Percentiles rank a stretch among this genome's conserved stretches.
Conservation (phyloP, 1,139 yeast species). For the Geotrichum siamense region DNA sequence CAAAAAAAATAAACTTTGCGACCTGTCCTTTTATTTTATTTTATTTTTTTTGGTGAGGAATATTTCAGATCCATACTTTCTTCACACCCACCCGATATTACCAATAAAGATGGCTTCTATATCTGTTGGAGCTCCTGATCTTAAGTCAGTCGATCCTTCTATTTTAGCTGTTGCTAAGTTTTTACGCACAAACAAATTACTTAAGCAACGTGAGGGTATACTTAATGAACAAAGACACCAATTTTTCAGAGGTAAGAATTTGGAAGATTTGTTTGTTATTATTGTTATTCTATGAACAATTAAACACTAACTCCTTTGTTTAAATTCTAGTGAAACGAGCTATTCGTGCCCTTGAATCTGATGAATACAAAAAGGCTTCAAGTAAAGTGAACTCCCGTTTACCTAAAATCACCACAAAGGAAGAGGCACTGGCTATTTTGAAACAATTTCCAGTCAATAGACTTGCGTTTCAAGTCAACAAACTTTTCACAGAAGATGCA, state of each 20-base stretch:
- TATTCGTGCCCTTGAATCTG: conserved; percentile 65
- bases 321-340: conserved; percentile 51
- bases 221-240: conserved; percentile 63
- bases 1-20: too few relatives aligned
- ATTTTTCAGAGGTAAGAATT: conserved; percentile 66
- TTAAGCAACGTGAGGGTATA: conserved; percentile 78
- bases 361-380: conserved; percentile 57
- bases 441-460: conserved; percentile 65
- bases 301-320: neutral
- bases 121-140: conserved; percentile 33
- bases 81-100: conserved; percentile 3
- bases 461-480: conserved; percentile 55
- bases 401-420: conserved; percentile 47
- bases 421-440: conserved; percentile 57
- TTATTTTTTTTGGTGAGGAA: too few relatives aligned
- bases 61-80: too few relatives aligned
- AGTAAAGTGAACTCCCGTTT: conserved; percentile 48
- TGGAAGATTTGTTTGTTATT: too few relatives aligned
- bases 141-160: conserved; percentile 34
- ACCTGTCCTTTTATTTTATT: conserved; percentile 14
- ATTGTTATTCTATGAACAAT: too few relatives aligned
- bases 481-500: conserved; percentile 63
- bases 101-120: conserved; percentile 27
- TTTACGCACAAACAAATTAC: conserved; percentile 52
- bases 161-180: conserved; percentile 64